Percentiles rank a stretch among this genome's conserved stretches.
phyloP scores from a whole-genome alignment of 805 yeast species.

The Metschnikowia arizonensis region DNA sequence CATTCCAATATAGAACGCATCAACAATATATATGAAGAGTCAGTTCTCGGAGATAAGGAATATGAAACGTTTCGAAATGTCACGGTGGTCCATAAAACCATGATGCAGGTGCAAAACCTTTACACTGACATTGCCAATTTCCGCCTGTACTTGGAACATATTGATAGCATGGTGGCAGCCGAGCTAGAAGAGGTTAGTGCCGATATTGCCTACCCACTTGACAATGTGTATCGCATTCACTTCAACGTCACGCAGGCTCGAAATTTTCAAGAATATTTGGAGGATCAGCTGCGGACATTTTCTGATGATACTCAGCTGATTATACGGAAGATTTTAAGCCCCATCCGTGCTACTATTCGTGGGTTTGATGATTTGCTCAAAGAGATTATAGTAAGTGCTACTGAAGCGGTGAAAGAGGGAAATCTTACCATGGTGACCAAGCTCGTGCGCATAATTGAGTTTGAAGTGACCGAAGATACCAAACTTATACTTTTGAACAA shows the following conservation, averaged over 20 bases:
- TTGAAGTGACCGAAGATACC: conserved; percentile 75
- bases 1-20: conserved; percentile 38
- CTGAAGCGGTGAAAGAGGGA: conserved; percentile 69
- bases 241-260: conserved; percentile 64
- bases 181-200: conserved; percentile 32
- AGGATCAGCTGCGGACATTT: conserved; percentile 43
- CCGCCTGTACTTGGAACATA: conserved; percentile 44
- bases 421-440: conserved; percentile 67
- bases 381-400: conserved; percentile 61
- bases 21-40: conserved; percentile 53
- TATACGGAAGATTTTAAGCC: conserved; percentile 51
- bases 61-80: conserved; percentile 68
- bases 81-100: conserved; percentile 65
- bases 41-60: conserved; percentile 55
- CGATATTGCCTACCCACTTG: conserved; percentile 41
- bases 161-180: conserved; percentile 51
- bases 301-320: conserved; percentile 66
- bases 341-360: conserved; percentile 41
- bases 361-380: conserved; percentile 63
- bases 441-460: conserved; percentile 70
- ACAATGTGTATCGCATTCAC: conserved; percentile 63
- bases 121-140: conserved; percentile 59
- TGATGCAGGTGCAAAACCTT: conserved; percentile 63
- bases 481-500: conserved; percentile 37
- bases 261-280: conserved; percentile 74